Base-by-base conservation (phyloP, 208 protist genomes). In the Tetramitus jugosus region DNA sequence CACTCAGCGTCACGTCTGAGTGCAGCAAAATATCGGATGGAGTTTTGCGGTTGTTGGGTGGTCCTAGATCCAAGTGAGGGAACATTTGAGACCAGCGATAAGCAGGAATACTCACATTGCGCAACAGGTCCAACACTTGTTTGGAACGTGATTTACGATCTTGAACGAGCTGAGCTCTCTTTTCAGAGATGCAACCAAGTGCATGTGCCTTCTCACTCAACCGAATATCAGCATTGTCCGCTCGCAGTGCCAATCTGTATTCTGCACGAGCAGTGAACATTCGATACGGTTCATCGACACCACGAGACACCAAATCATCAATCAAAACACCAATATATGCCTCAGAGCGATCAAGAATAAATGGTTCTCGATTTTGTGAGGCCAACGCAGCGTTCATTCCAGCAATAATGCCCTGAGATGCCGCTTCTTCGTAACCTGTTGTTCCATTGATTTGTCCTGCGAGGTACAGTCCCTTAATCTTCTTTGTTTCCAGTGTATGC, bases 401-500 rank as follows among this genome's bases (percentile, higher is more conserved):
- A 1, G 90, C 89, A 23, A 89, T 64, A 17, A 92, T 78, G 29
- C 88, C 87, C 60, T 83, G 82, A 23, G 87, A 82, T 23, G 83
- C 90, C 7, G 90, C 90, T 64, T 93, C 90, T 76, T 93, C 90
- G 60, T 87, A 89, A 31, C 90, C 90, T 31, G 90, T 93, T 0
- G 87, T 91, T 23, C 90, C 88, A 75, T 92, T 92, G 60, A 93
- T 91, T 82, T 93, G 90, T 6, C 90, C 88, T 6, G 90, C 90
- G 26, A 93, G 82, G 79, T 84, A 93, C 0, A 92, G 75, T 29
- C 87, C 85, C 7, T 23, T 14, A 0, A 92, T 39, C 3, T 69
- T 77, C 43, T 83, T 82, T 17, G 88, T 91, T 68, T 92, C 86
- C 2, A 93, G 76, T 13, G 83, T 81, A 43, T 76, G 62, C n/a